A percentile compares a stretch with the other conserved stretches of the same genome.
phyloP scores from a whole-genome alignment of 805 yeast species.

The Alloascoidea africana region DNA sequence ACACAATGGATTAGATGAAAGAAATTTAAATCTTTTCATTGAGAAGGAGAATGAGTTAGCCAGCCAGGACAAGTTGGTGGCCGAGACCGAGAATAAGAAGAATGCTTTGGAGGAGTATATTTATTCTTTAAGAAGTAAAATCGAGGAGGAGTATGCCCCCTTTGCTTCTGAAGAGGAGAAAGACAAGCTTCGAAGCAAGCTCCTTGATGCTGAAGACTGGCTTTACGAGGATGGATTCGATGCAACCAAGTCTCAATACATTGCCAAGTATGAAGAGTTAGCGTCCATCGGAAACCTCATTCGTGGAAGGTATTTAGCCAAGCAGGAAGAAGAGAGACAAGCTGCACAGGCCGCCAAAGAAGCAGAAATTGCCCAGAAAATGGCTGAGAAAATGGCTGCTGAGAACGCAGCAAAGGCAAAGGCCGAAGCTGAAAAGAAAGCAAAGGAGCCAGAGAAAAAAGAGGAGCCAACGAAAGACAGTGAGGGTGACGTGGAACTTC shows the following conservation, averaged over 20 bases:
- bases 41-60: slow-evolving; percentile 79
- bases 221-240: slow-evolving; percentile 95
- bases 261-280: slow-evolving; percentile 95
- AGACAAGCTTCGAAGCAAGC: slow-evolving; percentile 53
- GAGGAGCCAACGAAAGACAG: neutral
- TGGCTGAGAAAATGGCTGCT: slow-evolving; percentile 76
- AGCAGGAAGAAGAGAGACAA: slow-evolving; percentile 92
- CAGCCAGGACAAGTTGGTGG: slow-evolving; percentile 88
- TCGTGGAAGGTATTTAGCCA: slow-evolving; percentile 86
- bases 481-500: slow-evolving; percentile 1
- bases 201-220: slow-evolving; percentile 93
- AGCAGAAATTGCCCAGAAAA: slow-evolving; percentile 67
- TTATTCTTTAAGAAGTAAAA: slow-evolving; percentile 91
- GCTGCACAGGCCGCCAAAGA: slow-evolving; percentile 76
- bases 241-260: slow-evolving; percentile 88
- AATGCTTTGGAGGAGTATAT: slow-evolving; percentile 97
- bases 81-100: slow-evolving; percentile 97
- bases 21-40: slow-evolving; percentile 44
- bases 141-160: slow-evolving; percentile 78
- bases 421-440: slow-evolving; percentile 18
- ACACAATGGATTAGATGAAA: slow-evolving; percentile 40
- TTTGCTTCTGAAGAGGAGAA: slow-evolving; percentile 91
- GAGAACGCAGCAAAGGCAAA: slow-evolving; percentile 46
- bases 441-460: slow-evolving; percentile 15
- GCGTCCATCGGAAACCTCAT: slow-evolving; percentile 90